These are phyloP conservation scores for Cladophialophora psammophila DNA, from an alignment of 2,329 filamentous ascomycete species.

Conservation along the genomic window DNA sequence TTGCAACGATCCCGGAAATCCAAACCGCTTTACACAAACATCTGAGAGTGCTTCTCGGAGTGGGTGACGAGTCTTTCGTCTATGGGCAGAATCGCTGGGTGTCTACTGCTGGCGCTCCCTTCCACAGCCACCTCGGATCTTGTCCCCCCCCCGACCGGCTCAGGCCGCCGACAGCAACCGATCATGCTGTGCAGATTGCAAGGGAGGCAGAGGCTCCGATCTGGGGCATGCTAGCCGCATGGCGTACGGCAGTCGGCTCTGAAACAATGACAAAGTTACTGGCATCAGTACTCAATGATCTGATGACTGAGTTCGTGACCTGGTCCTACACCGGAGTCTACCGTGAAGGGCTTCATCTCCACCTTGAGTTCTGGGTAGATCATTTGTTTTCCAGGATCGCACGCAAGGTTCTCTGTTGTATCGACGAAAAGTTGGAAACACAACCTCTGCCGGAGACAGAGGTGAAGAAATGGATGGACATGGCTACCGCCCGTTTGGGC, in stretches of 20 bases:
- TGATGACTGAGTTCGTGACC: slow-evolving; percentile 64
- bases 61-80: slow-evolving; percentile 29
- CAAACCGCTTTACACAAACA: slow-evolving; percentile 12
- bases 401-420: slow-evolving; percentile 50
- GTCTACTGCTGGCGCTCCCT: slow-evolving; percentile 20
- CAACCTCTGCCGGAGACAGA: slow-evolving; percentile 49
- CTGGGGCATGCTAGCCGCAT: slow-evolving; percentile 27
- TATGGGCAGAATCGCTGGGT: slow-evolving; percentile 24
- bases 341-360: slow-evolving; percentile 56
- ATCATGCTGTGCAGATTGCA: slow-evolving; percentile 23
- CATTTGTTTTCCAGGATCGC: slow-evolving; percentile 62
- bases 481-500: slow-evolving; percentile 63
- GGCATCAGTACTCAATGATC: slow-evolving; percentile 64
- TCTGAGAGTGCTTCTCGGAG: slow-evolving; percentile 33
- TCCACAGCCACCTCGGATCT: slow-evolving; percentile 30
- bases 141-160: slow-evolving; percentile 28
- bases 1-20: slow-evolving; percentile 26
- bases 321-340: slow-evolving; percentile 66
- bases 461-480: slow-evolving; percentile 62
- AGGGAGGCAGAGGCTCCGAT: slow-evolving; percentile 27
- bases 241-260: slow-evolving; percentile 54
- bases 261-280: slow-evolving; percentile 64
- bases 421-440: slow-evolving; percentile 18
- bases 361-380: slow-evolving; percentile 63
- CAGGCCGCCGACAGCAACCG: slow-evolving; percentile 26